phyloP scores from a whole-genome alignment of 129 eudicot genomes.

The Artemisia annua region DNA sequence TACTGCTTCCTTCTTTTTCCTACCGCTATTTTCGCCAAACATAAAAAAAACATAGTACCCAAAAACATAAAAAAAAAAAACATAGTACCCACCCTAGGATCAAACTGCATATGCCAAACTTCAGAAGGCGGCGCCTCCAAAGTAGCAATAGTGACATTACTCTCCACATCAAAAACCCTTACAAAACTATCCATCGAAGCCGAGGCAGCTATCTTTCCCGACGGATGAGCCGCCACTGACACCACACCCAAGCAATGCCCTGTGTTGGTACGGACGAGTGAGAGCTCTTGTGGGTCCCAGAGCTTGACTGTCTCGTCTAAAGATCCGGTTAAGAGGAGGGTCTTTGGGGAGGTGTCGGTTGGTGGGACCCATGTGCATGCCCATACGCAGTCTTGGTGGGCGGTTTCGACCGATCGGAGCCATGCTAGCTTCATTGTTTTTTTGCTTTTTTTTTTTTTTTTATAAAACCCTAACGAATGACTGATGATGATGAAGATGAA shows the following conservation, averaged over 20 bases:
- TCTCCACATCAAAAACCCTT: constrained; percentile 81
- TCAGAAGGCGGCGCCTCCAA: constrained; percentile 94
- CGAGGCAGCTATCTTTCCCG: constrained; percentile 89
- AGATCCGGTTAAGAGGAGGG: constrained; percentile 82
- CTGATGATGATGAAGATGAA: too few species aligned
- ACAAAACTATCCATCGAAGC: constrained; percentile 94
- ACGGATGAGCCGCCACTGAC: constrained; percentile 94
- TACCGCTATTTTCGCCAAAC: too few species aligned
- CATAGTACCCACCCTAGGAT: constrained; percentile 60
- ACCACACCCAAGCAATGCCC: constrained; percentile 96
- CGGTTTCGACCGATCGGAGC: constrained; percentile 48
- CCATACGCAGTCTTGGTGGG: constrained; percentile 89
- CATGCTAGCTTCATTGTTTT: constrained; percentile 57
- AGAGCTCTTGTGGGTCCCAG: constrained; percentile 67
- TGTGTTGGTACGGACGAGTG: constrained; percentile 65
- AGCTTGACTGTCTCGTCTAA: constrained; percentile 90
- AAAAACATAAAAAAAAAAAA: too few species aligned
- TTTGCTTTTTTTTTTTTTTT: too few species aligned
- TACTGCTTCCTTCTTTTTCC: too few species aligned
- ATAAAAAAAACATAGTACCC: too few species aligned
- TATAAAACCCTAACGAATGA: too few species aligned
- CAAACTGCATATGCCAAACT: constrained; percentile 90
- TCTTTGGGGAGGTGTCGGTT: constrained; percentile 37
- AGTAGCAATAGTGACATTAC: constrained; percentile 81
- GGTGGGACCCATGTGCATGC: constrained; percentile 82